Evolutionary conservation across 2,329 filamentous ascomycete species (phyloP).

Genomic region (Pseudocercospora cruenta): DNA sequence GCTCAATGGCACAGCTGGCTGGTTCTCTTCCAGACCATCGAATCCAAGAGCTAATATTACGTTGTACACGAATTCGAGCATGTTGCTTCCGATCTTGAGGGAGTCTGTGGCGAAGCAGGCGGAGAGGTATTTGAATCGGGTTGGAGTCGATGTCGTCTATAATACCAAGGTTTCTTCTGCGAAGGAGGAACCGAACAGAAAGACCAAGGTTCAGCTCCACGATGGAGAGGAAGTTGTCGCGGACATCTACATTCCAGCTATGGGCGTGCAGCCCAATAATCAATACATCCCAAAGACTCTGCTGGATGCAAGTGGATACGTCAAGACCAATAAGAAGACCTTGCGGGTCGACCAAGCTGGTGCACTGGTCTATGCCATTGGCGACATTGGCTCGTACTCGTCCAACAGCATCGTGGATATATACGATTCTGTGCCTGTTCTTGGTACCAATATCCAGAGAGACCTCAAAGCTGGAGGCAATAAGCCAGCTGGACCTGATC

Average conservation of each 20-base stretch:
- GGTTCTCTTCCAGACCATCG: conserved; percentile 41
- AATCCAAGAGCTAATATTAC: conserved; percentile 46
- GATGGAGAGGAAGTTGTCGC: conserved; percentile 50
- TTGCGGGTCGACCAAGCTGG: conserved; percentile 47
- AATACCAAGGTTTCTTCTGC: conserved; percentile 60
- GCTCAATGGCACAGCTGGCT: conserved; percentile 47
- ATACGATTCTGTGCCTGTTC: conserved; percentile 40
- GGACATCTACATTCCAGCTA: conserved; percentile 56
- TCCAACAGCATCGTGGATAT: conserved; percentile 45
- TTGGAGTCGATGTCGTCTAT: conserved; percentile 84
- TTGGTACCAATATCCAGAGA: conserved; percentile 48
- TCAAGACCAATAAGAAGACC: conserved; percentile 49
- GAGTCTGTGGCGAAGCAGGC: conserved; percentile 45
- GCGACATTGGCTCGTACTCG: conserved; percentile 47
- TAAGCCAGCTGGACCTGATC: conserved; percentile 34
- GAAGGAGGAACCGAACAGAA: conserved; percentile 48
- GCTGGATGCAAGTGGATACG: conserved; percentile 50
- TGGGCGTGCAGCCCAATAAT: conserved; percentile 54
- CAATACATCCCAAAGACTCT: conserved; percentile 52
- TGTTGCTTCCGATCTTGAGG: conserved; percentile 47
- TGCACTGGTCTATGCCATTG: conserved; percentile 48
- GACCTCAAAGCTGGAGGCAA: conserved; percentile 42
- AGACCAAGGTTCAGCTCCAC: conserved; percentile 45
- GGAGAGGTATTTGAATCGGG: conserved; percentile 65
- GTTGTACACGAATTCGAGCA: conserved; percentile 45